A percentile compares a stretch with the other conserved stretches of the same genome.
Conservation (phyloP, 495 filamentous ascomycete genomes). For the Talaromyces stipitatus region DNA sequence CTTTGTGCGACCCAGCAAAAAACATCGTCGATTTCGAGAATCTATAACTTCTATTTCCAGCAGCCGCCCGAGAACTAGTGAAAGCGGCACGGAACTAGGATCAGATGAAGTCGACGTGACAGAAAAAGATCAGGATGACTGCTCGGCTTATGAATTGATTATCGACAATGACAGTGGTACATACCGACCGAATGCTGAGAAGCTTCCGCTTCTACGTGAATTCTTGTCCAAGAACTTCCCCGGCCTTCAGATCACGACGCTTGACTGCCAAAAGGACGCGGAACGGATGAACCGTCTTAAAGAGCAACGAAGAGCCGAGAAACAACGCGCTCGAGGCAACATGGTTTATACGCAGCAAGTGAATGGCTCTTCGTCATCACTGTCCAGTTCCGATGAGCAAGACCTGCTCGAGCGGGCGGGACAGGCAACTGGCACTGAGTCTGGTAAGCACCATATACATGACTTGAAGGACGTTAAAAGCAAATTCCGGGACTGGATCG, state of each 20-base stretch:
- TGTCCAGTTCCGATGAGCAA: conserved; percentile 72
- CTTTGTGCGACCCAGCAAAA: conserved; percentile 66
- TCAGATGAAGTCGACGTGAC: conserved; percentile 31
- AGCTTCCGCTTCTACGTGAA: conserved; percentile 58
- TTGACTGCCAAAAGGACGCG: conserved; percentile 60
- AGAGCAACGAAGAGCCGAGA: conserved; percentile 51
- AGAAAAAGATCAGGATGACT: conserved; percentile 41
- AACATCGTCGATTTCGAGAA: conserved; percentile 17
- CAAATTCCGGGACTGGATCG: conserved; percentile 30
- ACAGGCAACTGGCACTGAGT: neutral
- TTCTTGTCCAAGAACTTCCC: conserved; percentile 67
- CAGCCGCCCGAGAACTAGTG: conserved; percentile 10
- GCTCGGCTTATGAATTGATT: conserved; percentile 69
- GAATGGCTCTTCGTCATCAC: conserved; percentile 37
- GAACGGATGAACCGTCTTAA: conserved; percentile 55
- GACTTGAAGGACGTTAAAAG: conserved; percentile 37
- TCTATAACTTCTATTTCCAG: conserved; percentile 3
- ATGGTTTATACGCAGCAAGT: conserved; percentile 60
- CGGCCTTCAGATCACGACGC: conserved; percentile 60
- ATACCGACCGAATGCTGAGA: conserved; percentile 73
- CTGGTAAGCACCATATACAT: conserved; percentile 18
- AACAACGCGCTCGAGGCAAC: conserved; percentile 54
- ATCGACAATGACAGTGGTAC: conserved; percentile 96
- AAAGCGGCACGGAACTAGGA: neutral
- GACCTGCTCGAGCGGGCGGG: conserved; percentile 52